Conservation (phyloP, 306 rosid species). For the Cyamopsis tetragonoloba region DNA sequence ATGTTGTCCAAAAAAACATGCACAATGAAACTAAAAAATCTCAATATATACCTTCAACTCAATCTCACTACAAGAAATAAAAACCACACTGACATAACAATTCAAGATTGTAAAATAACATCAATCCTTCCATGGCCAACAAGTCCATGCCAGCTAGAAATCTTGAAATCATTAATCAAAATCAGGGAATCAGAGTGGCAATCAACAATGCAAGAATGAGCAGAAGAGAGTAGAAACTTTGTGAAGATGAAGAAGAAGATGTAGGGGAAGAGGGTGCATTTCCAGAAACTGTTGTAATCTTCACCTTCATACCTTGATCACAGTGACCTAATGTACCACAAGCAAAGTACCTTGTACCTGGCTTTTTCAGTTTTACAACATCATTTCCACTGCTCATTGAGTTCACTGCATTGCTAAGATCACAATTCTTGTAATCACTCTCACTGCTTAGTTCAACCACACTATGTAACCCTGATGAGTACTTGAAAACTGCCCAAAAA, state of each 20-base stretch:
- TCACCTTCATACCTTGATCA: constrained; percentile 70
- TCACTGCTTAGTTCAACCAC: constrained; percentile 56
- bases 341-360: constrained; percentile 59
- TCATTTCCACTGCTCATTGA: constrained; percentile 54
- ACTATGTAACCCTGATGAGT: constrained; percentile 60
- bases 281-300: constrained; percentile 45
- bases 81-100: too few species aligned
- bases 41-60: too few species aligned
- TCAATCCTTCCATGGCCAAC: background rate
- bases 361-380: constrained; percentile 48
- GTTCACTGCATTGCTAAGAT: constrained; percentile 39
- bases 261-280: constrained; percentile 46
- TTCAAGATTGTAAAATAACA: too few species aligned
- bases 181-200: background rate
- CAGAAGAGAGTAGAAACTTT: constrained; percentile 6
- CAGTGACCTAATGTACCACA: constrained; percentile 80
- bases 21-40: too few species aligned
- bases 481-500: constrained; percentile 59
- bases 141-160: background rate
- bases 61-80: too few species aligned
- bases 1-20: too few species aligned
- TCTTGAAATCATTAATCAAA: constrained; percentile 1
- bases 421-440: constrained; percentile 63
- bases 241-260: constrained; percentile 31
- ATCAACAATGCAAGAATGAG: constrained; percentile 15